Conservation (phyloP, 768 basidiomycete genomes). For the Macrocybe gigantea region DNA sequence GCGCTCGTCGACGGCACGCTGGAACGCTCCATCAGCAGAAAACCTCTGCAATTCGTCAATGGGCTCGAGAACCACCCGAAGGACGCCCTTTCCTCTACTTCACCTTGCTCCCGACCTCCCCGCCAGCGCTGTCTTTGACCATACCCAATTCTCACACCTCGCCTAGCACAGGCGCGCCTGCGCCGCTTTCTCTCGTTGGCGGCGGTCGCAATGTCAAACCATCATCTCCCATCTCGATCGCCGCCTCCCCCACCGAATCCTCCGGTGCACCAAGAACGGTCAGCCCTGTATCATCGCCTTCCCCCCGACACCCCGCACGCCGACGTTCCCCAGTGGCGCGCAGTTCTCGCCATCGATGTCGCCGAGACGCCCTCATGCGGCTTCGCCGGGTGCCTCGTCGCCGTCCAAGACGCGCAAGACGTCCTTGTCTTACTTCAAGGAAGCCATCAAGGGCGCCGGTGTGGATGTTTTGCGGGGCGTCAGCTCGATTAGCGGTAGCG, state of each 20-base stretch:
- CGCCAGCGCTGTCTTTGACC: not conserved
- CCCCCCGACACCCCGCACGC: not conserved
- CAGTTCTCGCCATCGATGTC: not conserved
- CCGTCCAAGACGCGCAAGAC: conserved; percentile 4
- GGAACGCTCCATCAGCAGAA: conserved; percentile 9
- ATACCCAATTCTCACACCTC: not conserved
- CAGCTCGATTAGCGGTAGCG: conserved; percentile 9
- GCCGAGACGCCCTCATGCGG: not conserved
- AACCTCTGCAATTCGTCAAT: conserved; percentile 1
- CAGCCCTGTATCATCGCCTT: not conserved
- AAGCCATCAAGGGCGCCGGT: conserved; percentile 12
- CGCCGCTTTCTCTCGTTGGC: not conserved
- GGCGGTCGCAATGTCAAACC: too few species aligned
- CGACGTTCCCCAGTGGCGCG: not conserved
- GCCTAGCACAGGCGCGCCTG: not conserved
- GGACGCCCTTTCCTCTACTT: not conserved
- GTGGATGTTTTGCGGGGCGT: conserved; percentile 13
- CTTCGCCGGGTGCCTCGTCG: not conserved
- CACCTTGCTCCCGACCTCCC: not conserved
- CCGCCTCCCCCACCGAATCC: not conserved
- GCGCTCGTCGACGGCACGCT: conserved; percentile 7
- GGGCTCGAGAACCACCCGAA: not conserved
- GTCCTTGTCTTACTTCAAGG: conserved; percentile 11
- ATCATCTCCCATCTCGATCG: not conserved
- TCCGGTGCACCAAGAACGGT: not conserved